Evolutionary conservation across 1,284 basidiomycete species (phyloP).

Genomic region (Fomitopsis betulina): DNA sequence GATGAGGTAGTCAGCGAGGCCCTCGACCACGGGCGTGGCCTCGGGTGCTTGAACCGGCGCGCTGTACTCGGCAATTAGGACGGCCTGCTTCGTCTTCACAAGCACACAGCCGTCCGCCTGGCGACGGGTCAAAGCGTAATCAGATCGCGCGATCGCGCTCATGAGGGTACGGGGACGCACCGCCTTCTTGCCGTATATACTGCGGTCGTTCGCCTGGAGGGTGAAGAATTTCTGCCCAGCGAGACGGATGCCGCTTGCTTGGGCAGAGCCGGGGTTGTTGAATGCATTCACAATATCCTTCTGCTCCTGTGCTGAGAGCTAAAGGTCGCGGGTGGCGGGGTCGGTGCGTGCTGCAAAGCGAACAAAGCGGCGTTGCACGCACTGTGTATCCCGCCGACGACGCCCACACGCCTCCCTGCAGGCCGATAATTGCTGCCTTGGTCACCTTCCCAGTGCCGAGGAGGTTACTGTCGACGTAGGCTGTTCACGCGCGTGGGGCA

Average conservation of each 20-base stretch:
- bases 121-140: neutral
- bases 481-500: constrained; percentile 34
- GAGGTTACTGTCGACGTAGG: constrained; percentile 86
- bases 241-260: constrained; percentile 64
- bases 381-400: constrained; percentile 71
- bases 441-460: constrained; percentile 73
- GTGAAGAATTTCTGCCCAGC: constrained; percentile 81
- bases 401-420: constrained; percentile 88
- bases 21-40: constrained; percentile 68
- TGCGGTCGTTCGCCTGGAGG: constrained; percentile 53
- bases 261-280: constrained; percentile 39
- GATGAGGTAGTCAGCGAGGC: constrained; percentile 80
- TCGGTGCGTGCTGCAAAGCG: neutral
- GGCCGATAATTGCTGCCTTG: constrained; percentile 84
- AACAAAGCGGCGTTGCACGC: constrained; percentile 23
- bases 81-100: constrained; percentile 86
- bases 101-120: constrained; percentile 80
- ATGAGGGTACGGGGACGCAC: constrained; percentile 39
- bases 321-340: neutral
- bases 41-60: constrained; percentile 72
- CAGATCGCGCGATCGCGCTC: neutral
- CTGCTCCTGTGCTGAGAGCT: constrained; percentile 76
- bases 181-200: constrained; percentile 79
- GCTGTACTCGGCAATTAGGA: constrained; percentile 79
- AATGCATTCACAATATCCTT: constrained; percentile 58